phyloP scores from a whole-genome alignment of 192 early-diverging fungal species.

The Backusella australiensis region DNA sequence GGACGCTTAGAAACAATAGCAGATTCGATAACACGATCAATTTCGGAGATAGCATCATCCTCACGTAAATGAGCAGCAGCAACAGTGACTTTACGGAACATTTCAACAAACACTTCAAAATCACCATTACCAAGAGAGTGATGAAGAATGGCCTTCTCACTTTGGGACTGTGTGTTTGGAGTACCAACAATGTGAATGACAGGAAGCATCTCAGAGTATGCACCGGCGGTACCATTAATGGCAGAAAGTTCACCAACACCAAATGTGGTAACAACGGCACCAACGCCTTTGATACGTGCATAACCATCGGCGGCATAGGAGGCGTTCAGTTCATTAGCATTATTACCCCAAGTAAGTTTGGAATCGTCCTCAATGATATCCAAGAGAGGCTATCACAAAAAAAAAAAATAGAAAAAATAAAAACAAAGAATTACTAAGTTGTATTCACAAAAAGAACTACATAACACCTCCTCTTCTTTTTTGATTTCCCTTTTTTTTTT shows the following conservation, averaged over 20 bases:
- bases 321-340: slow-evolving; percentile 40
- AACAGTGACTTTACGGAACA: slow-evolving; percentile 40
- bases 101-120: slow-evolving; percentile 39
- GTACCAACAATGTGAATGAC: slow-evolving; percentile 53
- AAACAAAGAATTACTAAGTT: neutral
- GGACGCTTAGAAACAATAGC: neutral
- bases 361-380: slow-evolving; percentile 30
- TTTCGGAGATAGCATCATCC: slow-evolving; percentile 36
- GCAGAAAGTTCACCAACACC: slow-evolving; percentile 47
- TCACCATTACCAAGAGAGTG: slow-evolving; percentile 51
- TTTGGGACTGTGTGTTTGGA: slow-evolving; percentile 45
- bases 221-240: slow-evolving; percentile 46
- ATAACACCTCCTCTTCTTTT: neutral
- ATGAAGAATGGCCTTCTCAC: slow-evolving; percentile 40
- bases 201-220: slow-evolving; percentile 45
- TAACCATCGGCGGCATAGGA: slow-evolving; percentile 49
- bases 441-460: neutral
- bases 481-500: neutral
- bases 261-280: slow-evolving; percentile 43
- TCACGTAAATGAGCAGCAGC: slow-evolving; percentile 33
- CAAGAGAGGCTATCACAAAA: slow-evolving; percentile 15
- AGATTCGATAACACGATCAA: slow-evolving; percentile 35
- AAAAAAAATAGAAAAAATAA: neutral
- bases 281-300: slow-evolving; percentile 38
- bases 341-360: slow-evolving; percentile 38